Base-by-base conservation (phyloP, 495 filamentous ascomycete genomes). In the Astrocystis sublimbata region DNA sequence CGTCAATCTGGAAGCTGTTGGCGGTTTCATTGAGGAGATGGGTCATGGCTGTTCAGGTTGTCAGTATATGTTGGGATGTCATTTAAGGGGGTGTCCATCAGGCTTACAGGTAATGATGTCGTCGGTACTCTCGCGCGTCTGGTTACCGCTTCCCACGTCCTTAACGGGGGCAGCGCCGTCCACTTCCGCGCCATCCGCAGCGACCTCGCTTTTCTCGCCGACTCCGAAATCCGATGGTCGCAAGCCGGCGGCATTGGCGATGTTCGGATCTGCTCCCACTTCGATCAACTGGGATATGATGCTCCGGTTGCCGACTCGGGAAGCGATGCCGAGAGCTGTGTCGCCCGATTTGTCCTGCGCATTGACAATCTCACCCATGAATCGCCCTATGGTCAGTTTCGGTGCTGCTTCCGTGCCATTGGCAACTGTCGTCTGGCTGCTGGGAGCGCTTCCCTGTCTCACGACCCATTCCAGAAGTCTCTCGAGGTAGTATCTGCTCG, bases 311-410 rank as follows among this genome's bases (percentile, higher is more conserved):
- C 92, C 89, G 50, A 96, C 91, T 31, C 93, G 83, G 0, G 94
- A 92, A 28, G 93, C 96, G 67, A 97, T 86, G 68, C 96, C 96
- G 41, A 98, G 79, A 21, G 96, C 96, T 9, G 94, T 98, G 68
- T 98, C 96, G 4, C 94, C 94, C 54, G 89, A 87, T 64, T 90
- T 89, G 74, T 98, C 94, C 52, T 90, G 89, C 3, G 92, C 85
- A 67, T 98, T 98, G 62, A 98, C 93, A 66, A 98, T 90, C 67
- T 97, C 92, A 23, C 89, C 89, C 82, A 98, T 96, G 75, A 98
- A 98, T 38, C 90, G 86, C 5, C 87, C 91, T 21, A 98, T 81
- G 33, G 86, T 87, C 70, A 97, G 94, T 60, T 88, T 85, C 40
- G 87, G 86, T 4, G 79, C 68, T 8, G 68, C 68, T 43, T 73